These are phyloP conservation scores for Pseudohyphozyma bogoriensis DNA, from an alignment of 768 basidiomycete genomes.

Conservation along the genomic window DNA sequence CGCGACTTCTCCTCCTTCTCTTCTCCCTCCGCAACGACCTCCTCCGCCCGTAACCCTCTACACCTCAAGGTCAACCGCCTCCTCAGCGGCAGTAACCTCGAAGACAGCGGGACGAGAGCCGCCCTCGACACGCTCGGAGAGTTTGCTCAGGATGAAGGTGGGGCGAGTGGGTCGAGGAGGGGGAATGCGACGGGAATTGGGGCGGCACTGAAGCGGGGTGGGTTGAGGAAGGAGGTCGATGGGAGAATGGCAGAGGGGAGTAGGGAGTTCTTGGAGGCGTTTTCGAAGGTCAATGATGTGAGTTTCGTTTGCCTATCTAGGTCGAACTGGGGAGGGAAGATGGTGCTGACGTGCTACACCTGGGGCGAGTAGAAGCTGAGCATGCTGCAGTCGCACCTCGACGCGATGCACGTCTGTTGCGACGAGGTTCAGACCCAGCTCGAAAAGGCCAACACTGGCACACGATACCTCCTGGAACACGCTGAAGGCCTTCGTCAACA, in stretches of 20 bases:
- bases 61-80: constrained; percentile 28
- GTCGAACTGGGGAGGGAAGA: neutral
- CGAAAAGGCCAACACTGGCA: constrained; percentile 27
- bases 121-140: constrained; percentile 31
- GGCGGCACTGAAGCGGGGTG: constrained; percentile 64
- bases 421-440: constrained; percentile 31
- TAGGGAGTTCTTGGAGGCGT: constrained; percentile 66
- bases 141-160: constrained; percentile 5
- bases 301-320: constrained; percentile 35
- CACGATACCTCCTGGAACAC: constrained; percentile 32
- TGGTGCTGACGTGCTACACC: neutral
- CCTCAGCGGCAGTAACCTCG: constrained; percentile 27
- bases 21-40: neutral
- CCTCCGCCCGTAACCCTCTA: constrained; percentile 20
- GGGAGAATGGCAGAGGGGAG: constrained; percentile 70
- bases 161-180: neutral
- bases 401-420: constrained; percentile 54
- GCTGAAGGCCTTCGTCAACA: constrained; percentile 39
- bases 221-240: constrained; percentile 76
- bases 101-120: constrained; percentile 24
- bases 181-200: constrained; percentile 26
- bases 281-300: constrained; percentile 83
- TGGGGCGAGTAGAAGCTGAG: constrained; percentile 67
- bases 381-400: constrained; percentile 63
- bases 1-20: neutral